Evolutionary conservation across 192 early-diverging fungal species (phyloP).

Genomic region (Lunasporangiospora selenospora): DNA sequence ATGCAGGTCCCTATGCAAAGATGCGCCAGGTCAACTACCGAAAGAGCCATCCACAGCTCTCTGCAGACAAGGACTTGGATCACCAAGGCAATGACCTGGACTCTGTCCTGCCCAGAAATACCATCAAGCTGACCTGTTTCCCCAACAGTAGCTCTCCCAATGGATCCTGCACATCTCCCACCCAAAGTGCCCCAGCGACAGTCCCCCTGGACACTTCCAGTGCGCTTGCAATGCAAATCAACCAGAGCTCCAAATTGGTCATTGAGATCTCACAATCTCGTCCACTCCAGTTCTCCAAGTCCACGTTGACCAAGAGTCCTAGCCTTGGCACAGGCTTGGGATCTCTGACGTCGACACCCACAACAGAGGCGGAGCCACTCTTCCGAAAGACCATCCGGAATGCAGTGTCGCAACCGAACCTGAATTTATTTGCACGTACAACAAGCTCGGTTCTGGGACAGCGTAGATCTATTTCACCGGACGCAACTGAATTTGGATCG

Average conservation of each 20-base stretch:
- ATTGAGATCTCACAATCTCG: slow-evolving; percentile 40
- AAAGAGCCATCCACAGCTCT: neutral
- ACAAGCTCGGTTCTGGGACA: slow-evolving; percentile 13
- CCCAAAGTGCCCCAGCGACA: neutral
- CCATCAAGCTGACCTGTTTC: slow-evolving; percentile 38
- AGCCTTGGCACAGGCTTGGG: neutral
- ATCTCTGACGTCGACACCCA: neutral
- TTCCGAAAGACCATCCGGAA: slow-evolving; percentile 17
- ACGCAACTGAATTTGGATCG: slow-evolving; percentile 1
- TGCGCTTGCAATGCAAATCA: slow-evolving; percentile 19
- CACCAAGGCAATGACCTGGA: too few species aligned
- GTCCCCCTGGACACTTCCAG: slow-evolving; percentile 7
- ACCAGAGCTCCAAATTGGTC: slow-evolving; percentile 31
- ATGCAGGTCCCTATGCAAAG: slow-evolving; percentile 7
- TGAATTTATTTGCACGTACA: slow-evolving; percentile 7
- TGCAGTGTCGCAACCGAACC: slow-evolving; percentile 22
- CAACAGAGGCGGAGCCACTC: neutral
- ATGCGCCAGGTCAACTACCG: slow-evolving; percentile 11
- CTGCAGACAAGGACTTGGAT: slow-evolving; percentile 1
- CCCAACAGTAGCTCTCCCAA: neutral
- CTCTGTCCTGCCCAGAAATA: slow-evolving; percentile 7
- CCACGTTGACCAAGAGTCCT: neutral
- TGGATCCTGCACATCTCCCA: neutral
- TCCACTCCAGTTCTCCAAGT: neutral
- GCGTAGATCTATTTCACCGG: slow-evolving; percentile 26